phyloP scores from a whole-genome alignment of 768 basidiomycete species.

The Rossbeevera mucosa region DNA sequence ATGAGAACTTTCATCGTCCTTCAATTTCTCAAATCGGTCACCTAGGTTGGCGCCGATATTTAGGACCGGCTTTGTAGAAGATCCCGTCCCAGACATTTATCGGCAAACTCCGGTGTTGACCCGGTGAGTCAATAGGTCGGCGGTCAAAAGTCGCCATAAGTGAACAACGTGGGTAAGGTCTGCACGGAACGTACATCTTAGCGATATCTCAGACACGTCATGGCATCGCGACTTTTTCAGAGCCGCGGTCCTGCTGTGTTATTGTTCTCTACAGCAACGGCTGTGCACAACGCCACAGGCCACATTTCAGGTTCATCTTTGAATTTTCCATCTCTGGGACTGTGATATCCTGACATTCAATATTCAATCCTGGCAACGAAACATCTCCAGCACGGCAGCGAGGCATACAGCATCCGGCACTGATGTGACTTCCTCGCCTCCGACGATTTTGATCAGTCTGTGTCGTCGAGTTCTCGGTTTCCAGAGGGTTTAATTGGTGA shows the following conservation, averaged over 20 bases:
- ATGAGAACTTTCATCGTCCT: not conserved
- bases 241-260: constrained; percentile 17
- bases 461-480: not conserved
- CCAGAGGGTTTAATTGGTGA: not conserved
- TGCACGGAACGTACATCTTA: constrained; percentile 7
- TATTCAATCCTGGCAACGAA: not conserved
- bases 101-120: not conserved
- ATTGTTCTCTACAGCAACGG: constrained; percentile 1
- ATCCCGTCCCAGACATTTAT: not conserved
- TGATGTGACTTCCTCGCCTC: not conserved
- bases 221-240: not conserved
- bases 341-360: too few species aligned
- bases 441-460: not conserved
- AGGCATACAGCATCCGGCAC: not conserved
- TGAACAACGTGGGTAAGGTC: not conserved
- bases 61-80: not conserved
- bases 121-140: constrained; percentile 2
- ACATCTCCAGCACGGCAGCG: not conserved
- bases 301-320: not conserved
- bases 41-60: constrained; percentile 6
- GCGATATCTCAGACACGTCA: constrained; percentile 7
- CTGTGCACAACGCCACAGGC: constrained; percentile 11
- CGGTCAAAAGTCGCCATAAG: constrained; percentile 8
- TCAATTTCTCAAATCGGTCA: constrained; percentile 2
- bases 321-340: not conserved